Conservation (phyloP, 148 eudicot genomes). For the Camellia lanceoleosa region DNA sequence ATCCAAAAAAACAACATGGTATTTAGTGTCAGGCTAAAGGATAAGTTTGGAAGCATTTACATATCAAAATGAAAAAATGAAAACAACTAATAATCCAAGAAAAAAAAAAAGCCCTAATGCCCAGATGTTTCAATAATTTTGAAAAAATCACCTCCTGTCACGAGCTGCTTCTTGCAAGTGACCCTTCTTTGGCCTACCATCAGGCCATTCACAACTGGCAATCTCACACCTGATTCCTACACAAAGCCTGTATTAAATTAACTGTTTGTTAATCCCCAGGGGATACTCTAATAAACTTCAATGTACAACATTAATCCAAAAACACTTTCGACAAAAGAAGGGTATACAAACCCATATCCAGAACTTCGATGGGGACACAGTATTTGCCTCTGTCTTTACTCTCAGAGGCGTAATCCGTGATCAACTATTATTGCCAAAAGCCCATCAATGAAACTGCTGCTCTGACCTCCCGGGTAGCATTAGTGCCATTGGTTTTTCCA, state of each 20-base stretch:
- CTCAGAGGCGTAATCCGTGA: conserved; percentile 78
- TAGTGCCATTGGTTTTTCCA: conserved; percentile 50
- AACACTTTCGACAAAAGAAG: conserved; percentile 16
- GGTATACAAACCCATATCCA: conserved; percentile 57
- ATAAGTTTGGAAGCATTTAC: neutral
- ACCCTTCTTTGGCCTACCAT: conserved; percentile 73
- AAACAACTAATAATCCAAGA: neutral
- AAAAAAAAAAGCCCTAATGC: neutral
- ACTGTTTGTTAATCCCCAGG: conserved; percentile 17
- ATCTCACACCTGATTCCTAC: conserved; percentile 84
- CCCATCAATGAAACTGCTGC: conserved; percentile 54
- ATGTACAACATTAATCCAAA: conserved; percentile 6
- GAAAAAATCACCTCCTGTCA: conserved; percentile 58
- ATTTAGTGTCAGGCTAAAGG: neutral
- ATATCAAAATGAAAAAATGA: neutral
- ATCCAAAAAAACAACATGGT: conserved; percentile 6
- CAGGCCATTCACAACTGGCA: conserved; percentile 67
- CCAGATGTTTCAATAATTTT: neutral
- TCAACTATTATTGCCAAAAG: conserved; percentile 85
- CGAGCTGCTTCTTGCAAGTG: conserved; percentile 96
- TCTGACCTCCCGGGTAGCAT: conserved; percentile 29
- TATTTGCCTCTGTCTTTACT: conserved; percentile 73
- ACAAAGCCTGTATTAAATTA: conserved; percentile 41
- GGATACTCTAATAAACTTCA: neutral
- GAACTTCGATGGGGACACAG: conserved; percentile 58